Percentiles rank a stretch among this genome's conserved stretches.
phyloP scores from a whole-genome alignment of 805 yeast species.

The Wickerhamomyces silvicola region DNA sequence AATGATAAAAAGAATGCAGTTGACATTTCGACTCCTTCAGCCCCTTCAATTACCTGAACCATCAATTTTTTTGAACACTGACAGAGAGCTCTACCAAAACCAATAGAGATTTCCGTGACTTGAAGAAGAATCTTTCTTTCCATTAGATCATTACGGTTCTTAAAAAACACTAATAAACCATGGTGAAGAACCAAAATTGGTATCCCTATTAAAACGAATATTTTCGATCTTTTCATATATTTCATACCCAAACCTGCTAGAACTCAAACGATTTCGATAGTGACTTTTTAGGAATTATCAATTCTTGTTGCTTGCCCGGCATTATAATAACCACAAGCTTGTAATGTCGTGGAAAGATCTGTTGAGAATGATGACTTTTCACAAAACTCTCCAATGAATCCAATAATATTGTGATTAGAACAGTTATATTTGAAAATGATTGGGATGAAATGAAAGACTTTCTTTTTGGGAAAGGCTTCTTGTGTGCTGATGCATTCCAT shows the following conservation, averaged over 20 bases:
- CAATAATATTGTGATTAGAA: constrained; percentile 15
- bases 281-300: constrained; percentile 25
- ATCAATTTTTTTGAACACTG: constrained; percentile 20
- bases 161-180: constrained; percentile 21
- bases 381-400: constrained; percentile 21
- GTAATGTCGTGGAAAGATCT: constrained; percentile 22
- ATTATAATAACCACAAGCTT: constrained; percentile 24
- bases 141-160: constrained; percentile 16
- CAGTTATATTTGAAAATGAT: constrained; percentile 16
- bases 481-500: constrained; percentile 19
- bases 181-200: constrained; percentile 22
- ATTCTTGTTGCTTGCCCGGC: constrained; percentile 26
- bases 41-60: constrained; percentile 24
- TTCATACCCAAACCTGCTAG: constrained; percentile 24
- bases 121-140: constrained; percentile 9
- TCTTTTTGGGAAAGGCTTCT: constrained; percentile 9
- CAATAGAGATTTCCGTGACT: constrained; percentile 22
- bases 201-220: constrained; percentile 18
- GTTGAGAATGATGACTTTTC: constrained; percentile 21
- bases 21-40: constrained; percentile 24
- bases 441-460: constrained; percentile 22
- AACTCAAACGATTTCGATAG: constrained; percentile 22
- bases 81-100: constrained; percentile 24
- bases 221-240: constrained; percentile 23
- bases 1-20: constrained; percentile 26